Conservation (phyloP, 805 yeast genomes). For the Suhomyces canberraensis region DNA sequence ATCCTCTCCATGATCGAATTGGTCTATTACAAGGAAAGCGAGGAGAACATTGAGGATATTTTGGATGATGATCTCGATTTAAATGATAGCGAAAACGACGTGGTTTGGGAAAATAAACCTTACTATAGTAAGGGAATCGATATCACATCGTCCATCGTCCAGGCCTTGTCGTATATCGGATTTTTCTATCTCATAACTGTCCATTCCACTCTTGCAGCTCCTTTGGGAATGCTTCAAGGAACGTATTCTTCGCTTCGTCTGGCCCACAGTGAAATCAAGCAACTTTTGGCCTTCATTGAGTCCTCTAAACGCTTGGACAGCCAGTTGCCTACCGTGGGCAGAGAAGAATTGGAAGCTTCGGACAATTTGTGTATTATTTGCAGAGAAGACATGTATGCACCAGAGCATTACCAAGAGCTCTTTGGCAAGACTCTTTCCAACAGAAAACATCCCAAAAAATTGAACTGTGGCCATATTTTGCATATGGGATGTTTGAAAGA, state of each 20-base stretch:
- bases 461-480: constrained; percentile 81
- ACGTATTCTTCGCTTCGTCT: constrained; percentile 37
- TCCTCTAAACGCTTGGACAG: constrained; percentile 63
- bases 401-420: constrained; percentile 28
- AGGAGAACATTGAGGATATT: not conserved
- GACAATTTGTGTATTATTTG: constrained; percentile 82
- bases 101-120: constrained; percentile 71
- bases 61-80: constrained; percentile 6
- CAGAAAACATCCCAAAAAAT: constrained; percentile 63
- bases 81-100: constrained; percentile 42
- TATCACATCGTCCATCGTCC: constrained; percentile 43
- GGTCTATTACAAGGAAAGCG: constrained; percentile 25
- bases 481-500: constrained; percentile 87
- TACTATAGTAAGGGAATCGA: constrained; percentile 57
- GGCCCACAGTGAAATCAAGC: constrained; percentile 35
- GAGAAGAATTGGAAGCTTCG: constrained; percentile 51
- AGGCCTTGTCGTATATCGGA: constrained; percentile 26
- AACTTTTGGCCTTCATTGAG: constrained; percentile 46
- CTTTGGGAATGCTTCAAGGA: constrained; percentile 44
- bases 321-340: constrained; percentile 60
- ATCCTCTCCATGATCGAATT: constrained; percentile 57
- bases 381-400: constrained; percentile 77
- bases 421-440: constrained; percentile 20
- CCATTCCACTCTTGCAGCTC: constrained; percentile 30
- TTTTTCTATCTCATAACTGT: constrained; percentile 34